Base-by-base conservation (phyloP, 768 basidiomycete species). In the Clathrus columnatus region DNA sequence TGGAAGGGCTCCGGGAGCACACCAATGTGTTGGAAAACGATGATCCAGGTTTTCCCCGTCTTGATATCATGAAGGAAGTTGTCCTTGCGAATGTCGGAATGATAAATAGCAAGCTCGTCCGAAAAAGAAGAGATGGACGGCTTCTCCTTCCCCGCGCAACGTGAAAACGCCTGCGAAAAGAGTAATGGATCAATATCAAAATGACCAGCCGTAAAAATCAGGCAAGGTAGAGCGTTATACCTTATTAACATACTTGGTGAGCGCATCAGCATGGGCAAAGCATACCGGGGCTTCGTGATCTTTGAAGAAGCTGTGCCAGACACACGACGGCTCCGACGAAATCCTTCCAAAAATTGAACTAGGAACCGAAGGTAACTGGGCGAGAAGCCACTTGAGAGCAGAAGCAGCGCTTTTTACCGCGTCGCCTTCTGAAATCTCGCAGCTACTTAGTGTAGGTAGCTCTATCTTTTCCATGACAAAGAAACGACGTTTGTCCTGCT, bases 241-340 rank as follows among this genome's bases (percentile, higher is more conserved):
- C 30, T 32, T 32, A 7, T 6, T 7, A 14, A 32, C 30, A 14
- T 32, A 32, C 14, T 32, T 14, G 14, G 14, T 32, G 14, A 32
- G 30, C 30, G 6, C 30, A 14, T 32, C 30, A 14, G 30, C 7
- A 14, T 32, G 6, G 30, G 30, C 36, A 42, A 53, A 53, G 51
- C 46, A 6, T 47, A 6, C 18, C 51, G 51, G 51, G 10, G 51
- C 51, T 16, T 44, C 7, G 8, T 48, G 51, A 8, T 53, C 51
- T 20, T 53, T 53, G 36, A 53, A 53, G 20, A 53, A 53, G 6
- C 16, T 5, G 43, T 53, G 51, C n/a, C n/a, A n/a, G n/a, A n/a
- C n/a, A n/a, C n/a, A n/a, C n/a, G n/a, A n/a, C n/a, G n/a, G n/a
- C n/a, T 44, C 50, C 32, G 11, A 51, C 50, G 50, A 51, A 36